These are phyloP conservation scores for Moesziomyces sp. DNA, from an alignment of 1,284 basidiomycete species.

Conservation along the genomic window DNA sequence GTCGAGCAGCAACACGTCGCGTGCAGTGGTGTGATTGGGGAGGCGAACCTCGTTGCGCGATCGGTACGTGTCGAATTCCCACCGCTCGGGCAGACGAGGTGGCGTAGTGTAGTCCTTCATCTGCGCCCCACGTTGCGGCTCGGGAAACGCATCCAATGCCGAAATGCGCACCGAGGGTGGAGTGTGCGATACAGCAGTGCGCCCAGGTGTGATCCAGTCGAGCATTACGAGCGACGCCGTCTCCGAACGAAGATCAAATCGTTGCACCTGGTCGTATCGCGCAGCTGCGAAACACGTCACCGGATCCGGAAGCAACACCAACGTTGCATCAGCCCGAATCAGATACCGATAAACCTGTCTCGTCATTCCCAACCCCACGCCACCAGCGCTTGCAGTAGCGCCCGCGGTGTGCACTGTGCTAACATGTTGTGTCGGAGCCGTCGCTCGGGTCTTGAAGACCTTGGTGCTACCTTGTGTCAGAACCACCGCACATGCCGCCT, in stretches of 20 bases:
- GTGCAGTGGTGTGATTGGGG: conserved; percentile 75
- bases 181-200: conserved; percentile 17
- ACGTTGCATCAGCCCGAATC: conserved; percentile 48
- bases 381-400: background rate
- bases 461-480: conserved; percentile 79
- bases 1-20: conserved; percentile 81
- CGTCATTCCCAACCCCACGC: conserved; percentile 4
- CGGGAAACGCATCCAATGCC: background rate
- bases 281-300: conserved; percentile 62
- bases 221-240: conserved; percentile 57
- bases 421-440: conserved; percentile 11
- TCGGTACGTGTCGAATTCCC: conserved; percentile 86
- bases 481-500: conserved; percentile 74
- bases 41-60: conserved; percentile 85
- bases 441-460: conserved; percentile 56
- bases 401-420: conserved; percentile 12
- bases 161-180: background rate
- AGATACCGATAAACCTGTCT: conserved; percentile 46
- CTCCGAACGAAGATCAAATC: conserved; percentile 54
- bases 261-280: conserved; percentile 60
- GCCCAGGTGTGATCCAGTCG: conserved; percentile 66
- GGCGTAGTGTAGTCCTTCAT: conserved; percentile 6
- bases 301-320: conserved; percentile 61
- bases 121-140: background rate
- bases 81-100: conserved; percentile 76